phyloP scores from a whole-genome alignment of 1,284 basidiomycete genomes.

The Puccinia sorghi region DNA sequence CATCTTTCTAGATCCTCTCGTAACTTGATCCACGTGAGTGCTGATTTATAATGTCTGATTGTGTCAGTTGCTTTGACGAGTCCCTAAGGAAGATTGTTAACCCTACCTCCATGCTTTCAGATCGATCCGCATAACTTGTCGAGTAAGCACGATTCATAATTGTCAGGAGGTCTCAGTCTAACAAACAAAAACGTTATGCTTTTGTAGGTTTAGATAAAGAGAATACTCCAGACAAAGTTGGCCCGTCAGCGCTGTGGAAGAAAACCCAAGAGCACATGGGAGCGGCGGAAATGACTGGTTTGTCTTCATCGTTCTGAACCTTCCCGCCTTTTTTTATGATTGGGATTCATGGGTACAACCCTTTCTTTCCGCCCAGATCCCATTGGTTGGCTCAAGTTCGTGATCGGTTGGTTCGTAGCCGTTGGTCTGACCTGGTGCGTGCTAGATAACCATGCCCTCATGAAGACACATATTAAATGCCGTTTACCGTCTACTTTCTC shows the following conservation, averaged over 20 bases:
- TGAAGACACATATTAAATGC: too few relatives aligned
- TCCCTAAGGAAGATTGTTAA: not conserved
- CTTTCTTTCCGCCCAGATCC: slow-evolving; percentile 14
- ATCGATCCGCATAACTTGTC: not conserved
- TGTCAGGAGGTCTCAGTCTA: too few relatives aligned
- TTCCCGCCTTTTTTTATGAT: not conserved
- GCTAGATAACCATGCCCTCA: not conserved
- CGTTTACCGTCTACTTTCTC: too few relatives aligned
- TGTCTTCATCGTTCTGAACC: not conserved
- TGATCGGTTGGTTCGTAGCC: slow-evolving; percentile 27
- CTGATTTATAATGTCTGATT: too few relatives aligned
- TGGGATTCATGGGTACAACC: too few relatives aligned
- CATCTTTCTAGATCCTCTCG: not conserved
- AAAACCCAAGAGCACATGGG: slow-evolving; percentile 14
- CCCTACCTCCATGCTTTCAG: not conserved
- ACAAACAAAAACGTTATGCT: too few relatives aligned
- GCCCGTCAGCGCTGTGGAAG: slow-evolving; percentile 20
- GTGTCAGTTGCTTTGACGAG: too few relatives aligned
- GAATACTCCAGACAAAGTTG: not conserved
- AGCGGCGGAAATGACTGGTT: slow-evolving; percentile 18
- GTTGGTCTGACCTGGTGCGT: slow-evolving; percentile 33
- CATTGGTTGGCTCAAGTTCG: slow-evolving; percentile 15
- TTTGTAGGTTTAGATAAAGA: not conserved
- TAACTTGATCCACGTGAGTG: not conserved
- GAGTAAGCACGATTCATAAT: too few relatives aligned